Evolutionary conservation across 2,329 filamentous ascomycete species (phyloP).

Genomic region (Xylariaceae sp.): DNA sequence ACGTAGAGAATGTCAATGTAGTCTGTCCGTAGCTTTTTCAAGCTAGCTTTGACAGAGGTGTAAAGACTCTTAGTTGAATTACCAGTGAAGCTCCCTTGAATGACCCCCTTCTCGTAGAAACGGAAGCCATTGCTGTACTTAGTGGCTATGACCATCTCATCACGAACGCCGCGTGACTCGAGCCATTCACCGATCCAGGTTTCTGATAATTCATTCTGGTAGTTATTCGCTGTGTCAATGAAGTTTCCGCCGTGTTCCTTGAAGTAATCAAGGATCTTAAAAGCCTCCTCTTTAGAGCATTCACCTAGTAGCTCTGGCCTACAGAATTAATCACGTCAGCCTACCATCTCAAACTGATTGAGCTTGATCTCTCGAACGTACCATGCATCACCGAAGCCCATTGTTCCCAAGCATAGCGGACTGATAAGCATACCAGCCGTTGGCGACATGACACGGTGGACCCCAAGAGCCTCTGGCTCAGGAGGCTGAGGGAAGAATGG

Average conservation of each 20-base stretch:
- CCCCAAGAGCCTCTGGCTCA: conserved; percentile 12
- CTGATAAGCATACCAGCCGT: conserved; percentile 12
- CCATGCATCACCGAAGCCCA: conserved; percentile 12
- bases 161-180: conserved; percentile 51
- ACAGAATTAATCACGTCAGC: neutral
- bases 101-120: neutral
- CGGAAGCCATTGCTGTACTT: conserved; percentile 48
- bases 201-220: conserved; percentile 62
- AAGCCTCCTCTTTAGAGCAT: conserved; percentile 12
- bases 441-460: conserved; percentile 11
- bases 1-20: conserved; percentile 40
- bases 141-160: conserved; percentile 59
- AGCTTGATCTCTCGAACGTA: neutral
- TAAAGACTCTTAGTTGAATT: conserved; percentile 46
- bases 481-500: conserved; percentile 13
- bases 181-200: conserved; percentile 63
- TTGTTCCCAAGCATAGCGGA: conserved; percentile 10
- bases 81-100: conserved; percentile 43
- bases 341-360: neutral
- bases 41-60: conserved; percentile 44
- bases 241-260: conserved; percentile 67
- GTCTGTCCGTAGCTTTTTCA: conserved; percentile 45
- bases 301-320: conserved; percentile 12
- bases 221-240: conserved; percentile 66
- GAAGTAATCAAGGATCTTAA: conserved; percentile 50